phyloP scores from a whole-genome alignment of 2,329 filamentous ascomycete species.

The Monosporascus sp. region DNA sequence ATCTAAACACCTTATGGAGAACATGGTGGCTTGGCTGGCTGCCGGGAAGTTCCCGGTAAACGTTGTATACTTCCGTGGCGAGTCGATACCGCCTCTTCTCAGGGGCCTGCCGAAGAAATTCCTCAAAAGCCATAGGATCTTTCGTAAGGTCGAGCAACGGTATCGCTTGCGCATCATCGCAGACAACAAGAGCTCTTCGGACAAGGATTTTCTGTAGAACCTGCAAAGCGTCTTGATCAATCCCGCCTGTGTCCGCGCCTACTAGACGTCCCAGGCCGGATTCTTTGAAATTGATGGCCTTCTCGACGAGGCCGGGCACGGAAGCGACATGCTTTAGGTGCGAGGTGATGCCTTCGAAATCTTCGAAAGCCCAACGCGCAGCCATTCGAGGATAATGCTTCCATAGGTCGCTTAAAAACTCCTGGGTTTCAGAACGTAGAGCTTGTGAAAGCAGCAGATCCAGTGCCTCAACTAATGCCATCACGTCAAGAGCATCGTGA shows the following conservation, averaged over 20 bases:
- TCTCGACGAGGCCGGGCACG: conserved; percentile 21
- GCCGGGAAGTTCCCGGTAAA: conserved; percentile 38
- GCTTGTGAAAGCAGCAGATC: conserved; percentile 39
- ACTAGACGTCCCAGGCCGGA: conserved; percentile 5
- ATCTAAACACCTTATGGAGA: conserved; percentile 39
- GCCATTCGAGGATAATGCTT: conserved; percentile 20
- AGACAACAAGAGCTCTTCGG: conserved; percentile 22
- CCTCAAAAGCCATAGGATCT: conserved; percentile 36
- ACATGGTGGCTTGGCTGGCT: conserved; percentile 32
- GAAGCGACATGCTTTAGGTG: conserved; percentile 16
- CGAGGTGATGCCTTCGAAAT: conserved; percentile 21
- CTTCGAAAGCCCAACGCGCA: conserved; percentile 10
- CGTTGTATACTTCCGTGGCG: conserved; percentile 38
- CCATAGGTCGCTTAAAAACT: conserved; percentile 18
- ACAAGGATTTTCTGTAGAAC: conserved; percentile 23
- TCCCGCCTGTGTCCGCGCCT: conserved; percentile 1
- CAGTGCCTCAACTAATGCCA: conserved; percentile 33
- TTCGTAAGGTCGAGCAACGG: conserved; percentile 36
- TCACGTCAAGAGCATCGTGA: conserved; percentile 13
- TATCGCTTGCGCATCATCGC: conserved; percentile 20
- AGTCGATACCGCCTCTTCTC: conserved; percentile 24
- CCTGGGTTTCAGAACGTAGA: conserved; percentile 22
- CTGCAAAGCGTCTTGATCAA: conserved; percentile 12
- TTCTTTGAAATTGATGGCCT: conserved; percentile 15
- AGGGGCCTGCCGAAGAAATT: conserved; percentile 33